These are phyloP conservation scores for Vachellia collinsii DNA, from an alignment of 306 rosid genomes.

Conservation along the genomic window DNA sequence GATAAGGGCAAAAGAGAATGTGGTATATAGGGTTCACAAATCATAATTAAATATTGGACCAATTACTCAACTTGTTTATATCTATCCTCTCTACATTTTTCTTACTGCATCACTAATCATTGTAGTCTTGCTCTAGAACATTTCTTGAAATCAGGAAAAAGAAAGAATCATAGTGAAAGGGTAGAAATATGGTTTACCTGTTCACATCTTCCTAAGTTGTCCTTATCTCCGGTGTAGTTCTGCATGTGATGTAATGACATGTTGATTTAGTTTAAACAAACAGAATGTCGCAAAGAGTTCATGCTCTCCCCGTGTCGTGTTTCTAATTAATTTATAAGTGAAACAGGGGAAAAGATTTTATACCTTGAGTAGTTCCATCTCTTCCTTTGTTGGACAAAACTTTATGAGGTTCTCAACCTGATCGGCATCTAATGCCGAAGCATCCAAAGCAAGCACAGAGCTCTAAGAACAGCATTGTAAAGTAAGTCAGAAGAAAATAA, in stretches of 20 bases:
- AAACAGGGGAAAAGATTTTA: slow-evolving; percentile 15
- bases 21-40: not conserved
- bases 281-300: slow-evolving; percentile 34
- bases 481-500: slow-evolving; percentile 35
- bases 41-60: not conserved
- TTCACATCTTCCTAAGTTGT: slow-evolving; percentile 94
- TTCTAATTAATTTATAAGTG: slow-evolving; percentile 26
- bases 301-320: not conserved
- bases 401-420: slow-evolving; percentile 97
- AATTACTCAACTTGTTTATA: not conserved
- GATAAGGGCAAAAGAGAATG: not conserved
- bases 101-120: slow-evolving; percentile 17
- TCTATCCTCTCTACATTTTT: not conserved
- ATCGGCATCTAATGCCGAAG: slow-evolving; percentile 72
- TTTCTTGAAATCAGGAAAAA: not conserved
- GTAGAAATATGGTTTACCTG: slow-evolving; percentile 52
- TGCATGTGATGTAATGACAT: slow-evolving; percentile 52
- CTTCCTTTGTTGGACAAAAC: slow-evolving; percentile 96
- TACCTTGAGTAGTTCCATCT: slow-evolving; percentile 88
- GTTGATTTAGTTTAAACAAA: slow-evolving; percentile 36
- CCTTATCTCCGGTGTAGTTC: slow-evolving; percentile 79
- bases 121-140: slow-evolving; percentile 20
- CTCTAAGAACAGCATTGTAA: slow-evolving; percentile 51
- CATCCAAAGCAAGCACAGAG: slow-evolving; percentile 84
- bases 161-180: slow-evolving; percentile 4